Evolutionary conservation across 345 rosid species (phyloP).

Genomic region (Cardiospermum halicacabum): DNA sequence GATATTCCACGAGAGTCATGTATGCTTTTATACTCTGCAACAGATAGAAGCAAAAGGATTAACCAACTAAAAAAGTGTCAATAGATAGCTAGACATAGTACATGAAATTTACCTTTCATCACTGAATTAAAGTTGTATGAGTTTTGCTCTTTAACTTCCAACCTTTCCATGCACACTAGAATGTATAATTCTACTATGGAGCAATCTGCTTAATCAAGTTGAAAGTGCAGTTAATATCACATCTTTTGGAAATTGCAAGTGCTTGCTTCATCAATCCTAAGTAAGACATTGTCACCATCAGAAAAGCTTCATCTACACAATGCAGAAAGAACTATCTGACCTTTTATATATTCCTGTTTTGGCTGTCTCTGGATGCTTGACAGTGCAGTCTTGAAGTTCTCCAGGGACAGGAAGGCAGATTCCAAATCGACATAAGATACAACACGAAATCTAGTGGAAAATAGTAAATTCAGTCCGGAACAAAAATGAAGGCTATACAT

Average conservation of each 20-base stretch:
- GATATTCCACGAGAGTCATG: conserved; percentile 75
- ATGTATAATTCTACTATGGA: conserved; percentile 82
- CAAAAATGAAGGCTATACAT: conserved; percentile 13
- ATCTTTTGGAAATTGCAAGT: not conserved
- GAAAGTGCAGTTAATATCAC: not conserved
- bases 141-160: conserved; percentile 83
- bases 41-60: conserved; percentile 9
- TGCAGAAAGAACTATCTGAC: conserved; percentile 22
- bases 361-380: conserved; percentile 64
- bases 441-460: conserved; percentile 58
- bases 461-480: conserved; percentile 10
- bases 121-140: conserved; percentile 76
- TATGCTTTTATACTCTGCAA: conserved; percentile 76
- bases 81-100: not conserved
- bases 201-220: conserved; percentile 56
- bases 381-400: conserved; percentile 73
- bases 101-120: conserved; percentile 63
- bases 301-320: not conserved
- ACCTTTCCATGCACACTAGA: conserved; percentile 78
- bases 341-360: conserved; percentile 75
- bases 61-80: not conserved
- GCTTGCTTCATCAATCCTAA: not conserved
- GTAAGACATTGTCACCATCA: not conserved
- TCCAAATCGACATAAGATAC: conserved; percentile 62
- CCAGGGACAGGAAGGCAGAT: conserved; percentile 61